Evolutionary conservation across 306 rosid genomes (phyloP).

Genomic region (Lotus japonicus): DNA sequence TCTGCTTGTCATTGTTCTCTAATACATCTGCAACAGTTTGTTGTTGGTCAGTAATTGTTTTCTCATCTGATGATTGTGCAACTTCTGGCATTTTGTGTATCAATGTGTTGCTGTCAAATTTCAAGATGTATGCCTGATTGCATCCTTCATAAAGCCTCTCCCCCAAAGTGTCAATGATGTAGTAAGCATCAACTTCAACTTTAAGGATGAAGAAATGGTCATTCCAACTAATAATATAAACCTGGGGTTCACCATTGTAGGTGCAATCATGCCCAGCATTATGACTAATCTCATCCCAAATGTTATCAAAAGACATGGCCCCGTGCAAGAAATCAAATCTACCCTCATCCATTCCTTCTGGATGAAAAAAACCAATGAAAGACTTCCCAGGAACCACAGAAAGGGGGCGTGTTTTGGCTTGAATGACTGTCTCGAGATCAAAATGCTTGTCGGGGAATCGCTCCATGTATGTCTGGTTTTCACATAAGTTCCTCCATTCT

Average conservation of each 20-base stretch:
- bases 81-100: constrained; percentile 51
- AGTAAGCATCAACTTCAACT: constrained; percentile 83
- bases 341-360: constrained; percentile 90
- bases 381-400: constrained; percentile 71
- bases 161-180: constrained; percentile 86
- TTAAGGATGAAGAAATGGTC: constrained; percentile 97
- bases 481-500: constrained; percentile 93
- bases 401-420: constrained; percentile 89
- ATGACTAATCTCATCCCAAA: constrained; percentile 95
- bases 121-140: constrained; percentile 82
- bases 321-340: constrained; percentile 83
- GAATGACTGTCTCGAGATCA: constrained; percentile 90
- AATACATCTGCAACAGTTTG: constrained; percentile 30
- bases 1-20: constrained; percentile 43
- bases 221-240: constrained; percentile 91
- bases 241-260: constrained; percentile 46
- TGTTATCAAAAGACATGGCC: constrained; percentile 95
- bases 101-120: constrained; percentile 57
- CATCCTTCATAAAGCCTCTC: constrained; percentile 99
- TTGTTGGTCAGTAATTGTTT: constrained; percentile 31
- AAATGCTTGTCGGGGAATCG: constrained; percentile 94
- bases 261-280: constrained; percentile 43
- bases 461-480: constrained; percentile 70
- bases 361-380: constrained; percentile 89
- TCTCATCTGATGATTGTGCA: constrained; percentile 49